Evolutionary conservation across 2,329 filamentous ascomycete genomes (phyloP).

Genomic region (Xylaria sp.): DNA sequence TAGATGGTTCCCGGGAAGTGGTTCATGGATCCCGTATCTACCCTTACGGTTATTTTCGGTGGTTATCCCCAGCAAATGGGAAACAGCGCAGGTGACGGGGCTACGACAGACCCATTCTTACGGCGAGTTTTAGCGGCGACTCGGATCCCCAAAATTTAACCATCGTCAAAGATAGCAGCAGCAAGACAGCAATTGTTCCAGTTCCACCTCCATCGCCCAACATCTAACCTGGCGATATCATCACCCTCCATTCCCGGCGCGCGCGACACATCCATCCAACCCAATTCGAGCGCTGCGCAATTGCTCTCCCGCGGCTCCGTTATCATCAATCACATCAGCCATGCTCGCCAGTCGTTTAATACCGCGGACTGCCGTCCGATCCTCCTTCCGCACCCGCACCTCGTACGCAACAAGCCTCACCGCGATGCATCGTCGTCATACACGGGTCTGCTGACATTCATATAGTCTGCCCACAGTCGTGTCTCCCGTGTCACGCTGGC

Average conservation of each 20-base stretch:
- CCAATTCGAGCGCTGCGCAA: conserved; percentile 22
- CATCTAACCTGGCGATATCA: background rate
- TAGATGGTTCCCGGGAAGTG: no score
- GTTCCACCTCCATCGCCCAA: background rate
- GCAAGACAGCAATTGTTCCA: background rate
- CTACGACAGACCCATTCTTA: conserved; percentile 17
- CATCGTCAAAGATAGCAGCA: conserved; percentile 12
- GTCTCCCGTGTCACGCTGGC: conserved; percentile 62
- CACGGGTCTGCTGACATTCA: conserved; percentile 36
- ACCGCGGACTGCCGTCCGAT: conserved; percentile 66
- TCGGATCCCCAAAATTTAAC: conserved; percentile 38
- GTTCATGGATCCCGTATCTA: background rate
- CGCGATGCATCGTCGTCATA: conserved; percentile 36
- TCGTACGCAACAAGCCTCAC: conserved; percentile 53
- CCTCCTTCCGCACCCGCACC: conserved; percentile 63
- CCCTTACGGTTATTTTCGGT: conserved; percentile 35
- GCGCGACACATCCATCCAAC: background rate
- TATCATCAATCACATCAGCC: conserved; percentile 44
- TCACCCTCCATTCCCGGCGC: background rate
- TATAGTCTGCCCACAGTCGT: conserved; percentile 62
- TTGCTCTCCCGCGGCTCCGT: background rate
- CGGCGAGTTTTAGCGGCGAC: conserved; percentile 28
- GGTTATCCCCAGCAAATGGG: conserved; percentile 22
- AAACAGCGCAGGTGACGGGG: conserved; percentile 25
- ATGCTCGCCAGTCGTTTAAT: conserved; percentile 72